Percentiles rank a stretch among this genome's conserved stretches.
phyloP scores from a whole-genome alignment of 805 yeast genomes.

The Wickerhamiella spandovensis region DNA sequence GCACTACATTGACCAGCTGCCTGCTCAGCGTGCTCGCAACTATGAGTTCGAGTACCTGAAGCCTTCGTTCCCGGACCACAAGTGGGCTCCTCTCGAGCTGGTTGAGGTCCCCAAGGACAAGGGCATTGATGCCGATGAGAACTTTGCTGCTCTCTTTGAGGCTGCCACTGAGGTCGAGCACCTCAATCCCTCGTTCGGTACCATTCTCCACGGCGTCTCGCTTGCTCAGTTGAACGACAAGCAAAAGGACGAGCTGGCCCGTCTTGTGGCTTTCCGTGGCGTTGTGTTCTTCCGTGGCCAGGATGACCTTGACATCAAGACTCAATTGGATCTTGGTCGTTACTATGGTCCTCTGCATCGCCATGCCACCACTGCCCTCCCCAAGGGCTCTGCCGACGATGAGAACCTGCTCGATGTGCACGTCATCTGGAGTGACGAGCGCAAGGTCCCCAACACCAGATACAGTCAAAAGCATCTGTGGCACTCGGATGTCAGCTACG shows the following conservation, averaged over 20 bases:
- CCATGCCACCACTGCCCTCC: slow-evolving; percentile 30
- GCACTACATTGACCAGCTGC: slow-evolving; percentile 3
- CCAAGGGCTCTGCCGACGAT: slow-evolving; percentile 36
- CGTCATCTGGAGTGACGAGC: slow-evolving; percentile 18
- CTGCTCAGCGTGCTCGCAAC: slow-evolving; percentile 5
- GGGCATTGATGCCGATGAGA: slow-evolving; percentile 23
- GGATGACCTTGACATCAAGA: slow-evolving; percentile 28
- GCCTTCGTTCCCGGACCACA: slow-evolving; percentile 20
- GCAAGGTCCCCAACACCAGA: slow-evolving; percentile 15
- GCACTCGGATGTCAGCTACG: slow-evolving; percentile 72
- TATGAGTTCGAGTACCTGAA: slow-evolving; percentile 18
- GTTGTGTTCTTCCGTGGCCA: slow-evolving; percentile 40
- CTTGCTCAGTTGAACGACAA: slow-evolving; percentile 30
- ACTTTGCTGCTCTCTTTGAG: slow-evolving; percentile 28
- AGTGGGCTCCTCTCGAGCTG: slow-evolving; percentile 18
- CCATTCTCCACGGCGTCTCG: slow-evolving; percentile 37
- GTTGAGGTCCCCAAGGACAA: slow-evolving; percentile 10
- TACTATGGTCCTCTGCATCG: slow-evolving; percentile 34
- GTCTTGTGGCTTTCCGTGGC: slow-evolving; percentile 35
- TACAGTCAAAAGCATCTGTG: slow-evolving; percentile 28
- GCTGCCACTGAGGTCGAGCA: slow-evolving; percentile 32
- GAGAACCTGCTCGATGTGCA: slow-evolving; percentile 26
- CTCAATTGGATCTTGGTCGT: slow-evolving; percentile 33
- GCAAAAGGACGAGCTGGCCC: slow-evolving; percentile 37
- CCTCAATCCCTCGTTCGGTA: slow-evolving; percentile 36